Percentiles rank a stretch among this genome's conserved stretches.
Evolutionary conservation across 306 rosid genomes (phyloP).

Genomic region (Medicago lupulina): DNA sequence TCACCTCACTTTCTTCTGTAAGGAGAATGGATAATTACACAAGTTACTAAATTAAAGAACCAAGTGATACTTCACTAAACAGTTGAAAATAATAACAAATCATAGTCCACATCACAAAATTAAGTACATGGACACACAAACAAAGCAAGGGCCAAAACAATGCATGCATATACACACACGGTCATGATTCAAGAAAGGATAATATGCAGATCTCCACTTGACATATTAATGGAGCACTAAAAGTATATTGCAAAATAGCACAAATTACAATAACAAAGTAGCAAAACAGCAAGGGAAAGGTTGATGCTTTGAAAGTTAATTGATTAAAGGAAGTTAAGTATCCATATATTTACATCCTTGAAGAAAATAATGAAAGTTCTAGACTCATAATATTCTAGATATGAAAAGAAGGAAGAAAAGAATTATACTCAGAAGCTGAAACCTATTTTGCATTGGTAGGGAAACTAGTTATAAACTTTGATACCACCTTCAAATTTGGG

Average conservation of each 20-base stretch:
- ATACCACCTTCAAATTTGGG: background rate
- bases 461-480: too few relatives aligned
- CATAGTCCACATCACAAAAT: background rate
- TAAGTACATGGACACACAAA: background rate
- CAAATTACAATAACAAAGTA: background rate
- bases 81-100: background rate
- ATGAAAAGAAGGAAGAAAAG: background rate
- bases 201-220: background rate
- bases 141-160: slow-evolving; percentile 3
- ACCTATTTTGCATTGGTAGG: too few relatives aligned
- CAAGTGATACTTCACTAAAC: background rate
- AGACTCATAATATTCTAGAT: background rate
- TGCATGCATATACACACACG: slow-evolving; percentile 13
- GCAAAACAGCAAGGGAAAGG: background rate
- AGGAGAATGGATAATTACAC: slow-evolving; percentile 38
- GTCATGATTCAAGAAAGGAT: background rate
- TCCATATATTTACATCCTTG: background rate
- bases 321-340: background rate
- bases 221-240: slow-evolving; percentile 20
- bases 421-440: too few relatives aligned
- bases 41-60: slow-evolving; percentile 34
- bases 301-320: too few relatives aligned
- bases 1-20: slow-evolving; percentile 65
- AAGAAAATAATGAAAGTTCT: background rate
- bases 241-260: background rate